These are phyloP conservation scores for Polyporus arcularius DNA, from an alignment of 768 basidiomycete species.

Conservation along the genomic window DNA sequence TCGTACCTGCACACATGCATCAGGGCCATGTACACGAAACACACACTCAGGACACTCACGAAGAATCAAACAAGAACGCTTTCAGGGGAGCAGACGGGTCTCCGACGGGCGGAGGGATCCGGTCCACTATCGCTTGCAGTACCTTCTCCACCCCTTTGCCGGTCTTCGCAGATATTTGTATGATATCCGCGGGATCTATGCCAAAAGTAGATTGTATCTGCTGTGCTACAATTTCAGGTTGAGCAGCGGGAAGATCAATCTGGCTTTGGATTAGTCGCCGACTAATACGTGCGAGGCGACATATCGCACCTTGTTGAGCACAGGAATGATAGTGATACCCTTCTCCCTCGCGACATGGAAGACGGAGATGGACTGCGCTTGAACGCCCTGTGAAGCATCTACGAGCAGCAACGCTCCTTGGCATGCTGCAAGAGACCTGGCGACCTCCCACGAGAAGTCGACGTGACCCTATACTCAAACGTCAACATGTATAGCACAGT, in stretches of 20 bases:
- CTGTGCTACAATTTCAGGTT: conserved; percentile 74
- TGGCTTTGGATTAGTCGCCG: conserved; percentile 27
- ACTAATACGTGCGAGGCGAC: not conserved
- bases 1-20: conserved; percentile 66
- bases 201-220: conserved; percentile 87
- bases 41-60: conserved; percentile 48
- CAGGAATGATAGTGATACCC: conserved; percentile 82
- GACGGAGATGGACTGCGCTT: conserved; percentile 96
- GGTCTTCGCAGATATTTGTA: conserved; percentile 91
- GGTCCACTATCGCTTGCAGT: conserved; percentile 76
- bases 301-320: conserved; percentile 80
- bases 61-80: conserved; percentile 91
- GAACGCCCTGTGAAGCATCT: conserved; percentile 96
- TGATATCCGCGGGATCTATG: conserved; percentile 68
- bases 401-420: conserved; percentile 87
- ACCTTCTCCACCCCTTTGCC: conserved; percentile 81
- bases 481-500: not conserved
- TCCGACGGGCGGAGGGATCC: conserved; percentile 80
- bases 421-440: conserved; percentile 87
- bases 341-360: conserved; percentile 86
- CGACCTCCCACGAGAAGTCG: conserved; percentile 97
- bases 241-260: conserved; percentile 92
- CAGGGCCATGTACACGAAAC: not conserved
- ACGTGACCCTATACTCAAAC: conserved; percentile 74
- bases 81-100: conserved; percentile 57